Base-by-base conservation (phyloP, 805 yeast genomes). In the Ogataea trehaloabstinens region DNA sequence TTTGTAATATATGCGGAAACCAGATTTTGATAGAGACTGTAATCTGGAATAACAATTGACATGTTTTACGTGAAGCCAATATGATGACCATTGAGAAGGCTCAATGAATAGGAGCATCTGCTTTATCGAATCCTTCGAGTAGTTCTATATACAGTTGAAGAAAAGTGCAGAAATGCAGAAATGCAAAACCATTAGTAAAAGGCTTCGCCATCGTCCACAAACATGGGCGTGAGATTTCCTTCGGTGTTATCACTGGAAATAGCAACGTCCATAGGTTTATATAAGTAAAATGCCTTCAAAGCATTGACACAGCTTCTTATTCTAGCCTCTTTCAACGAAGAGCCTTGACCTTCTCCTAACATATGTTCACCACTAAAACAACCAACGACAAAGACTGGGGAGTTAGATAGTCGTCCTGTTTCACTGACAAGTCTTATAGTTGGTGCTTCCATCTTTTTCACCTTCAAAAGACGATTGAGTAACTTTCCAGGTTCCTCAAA, bases 341-440 rank as follows among this genome's bases (percentile, higher is more conserved):
- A 71, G 25, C 98, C 99, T 57, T 85, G 88, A 29, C 96, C 96
- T 64, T 93, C 97, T 36, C 97, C 96, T 39, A 93, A 70, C 63
- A 87, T 81, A 47, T 79, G 78, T 11, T 72, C 71, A 24, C 96
- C 98, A 41, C 85, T 73, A 62, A 89, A 93, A 1, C 87, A 93
- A 35, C 96, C 98, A 24, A 91, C 95, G 11, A 91, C 84, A 52
- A 78, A 93, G 27, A 89, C 82, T 18, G 99, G 95, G 33, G 85
- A 79, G 42, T 77, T 74, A 3, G 96, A 79, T 53, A 73, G 69
- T 64, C 99, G 78, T 61, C 99, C 99, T 20, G 96, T 85, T 65
- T 93, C 99, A 24, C 95, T 90, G 40, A 93, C 68, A 42, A 93
- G 73, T 58, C 95, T 80, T 33, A 89, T 81, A 4, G 84, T 74